Base-by-base conservation (phyloP, 169 alveolate genomes). In the Babesia sp. region DNA sequence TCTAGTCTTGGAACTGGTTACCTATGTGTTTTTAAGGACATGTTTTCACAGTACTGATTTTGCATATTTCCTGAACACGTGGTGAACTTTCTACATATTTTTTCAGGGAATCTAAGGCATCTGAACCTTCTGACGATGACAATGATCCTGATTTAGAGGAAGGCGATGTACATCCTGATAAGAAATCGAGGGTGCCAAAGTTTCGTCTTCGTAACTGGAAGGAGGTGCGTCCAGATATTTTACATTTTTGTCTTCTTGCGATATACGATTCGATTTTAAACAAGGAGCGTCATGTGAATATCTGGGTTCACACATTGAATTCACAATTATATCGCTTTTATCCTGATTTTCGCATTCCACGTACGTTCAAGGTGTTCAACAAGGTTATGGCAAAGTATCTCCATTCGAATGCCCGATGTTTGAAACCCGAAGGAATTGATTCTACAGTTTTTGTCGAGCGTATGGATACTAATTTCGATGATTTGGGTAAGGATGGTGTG, bases 281-380 rank as follows among this genome's bases (percentile, higher is more conserved):
- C 81, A 89, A 84, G 84, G 89, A 82, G 71, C 60, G 75, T 26
- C 58, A 28, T 50, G 44, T 85, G 56, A 76, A 74, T 26, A 82
- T 89, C 12, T 89, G 83, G 76, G 75, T 89, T 9, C 83, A 84
- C 37, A 89, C 93, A 11, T 42, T 84, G 34, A 79, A 85, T 36
- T 72, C 83, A 18, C 58, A 67, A 22, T 29, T 85, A 33, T 77
- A 71, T 53, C 79, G 72, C 51, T 76, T 89, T 9, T 77, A 86
- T 54, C 84, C 85, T 1, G 76, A 48, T 44, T 89, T 89, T 72
- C 85, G 93, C 24, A 84, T 89, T 14, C 93, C 93, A 9, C 55
- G 93, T 31, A 84, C 89, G 44, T 89, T 76, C 72, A 80, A 83
- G 59, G 76, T 89, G 51, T 89, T 89, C 83, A 84, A 84, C 74